Evolutionary conservation across 2,329 filamentous ascomycete species (phyloP).

Genomic region (Sodiomyces alkalinus): DNA sequence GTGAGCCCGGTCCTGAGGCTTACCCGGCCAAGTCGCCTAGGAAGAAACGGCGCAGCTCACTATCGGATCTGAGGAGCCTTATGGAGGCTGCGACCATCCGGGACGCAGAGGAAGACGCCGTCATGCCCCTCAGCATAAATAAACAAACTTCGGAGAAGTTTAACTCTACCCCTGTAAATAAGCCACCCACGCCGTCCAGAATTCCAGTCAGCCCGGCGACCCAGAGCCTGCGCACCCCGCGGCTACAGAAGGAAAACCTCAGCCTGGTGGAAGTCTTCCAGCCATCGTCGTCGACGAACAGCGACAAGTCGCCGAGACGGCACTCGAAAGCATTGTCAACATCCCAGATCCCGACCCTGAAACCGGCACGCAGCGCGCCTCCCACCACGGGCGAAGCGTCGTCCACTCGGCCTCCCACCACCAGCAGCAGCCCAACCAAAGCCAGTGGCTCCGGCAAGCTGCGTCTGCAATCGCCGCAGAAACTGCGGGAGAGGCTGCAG

Average conservation of each 20-base stretch:
- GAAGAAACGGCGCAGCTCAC: conserved; percentile 78
- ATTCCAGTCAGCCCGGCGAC: conserved; percentile 35
- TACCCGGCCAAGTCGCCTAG: conserved; percentile 28
- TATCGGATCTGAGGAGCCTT: conserved; percentile 67
- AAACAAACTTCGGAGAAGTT: conserved; percentile 40
- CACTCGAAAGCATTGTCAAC: conserved; percentile 37
- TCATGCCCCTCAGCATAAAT: conserved; percentile 35
- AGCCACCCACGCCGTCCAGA: conserved; percentile 30
- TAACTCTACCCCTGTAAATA: conserved; percentile 34
- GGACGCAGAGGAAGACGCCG: conserved; percentile 18
- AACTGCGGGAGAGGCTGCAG: conserved; percentile 71
- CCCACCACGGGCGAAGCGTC: conserved; percentile 10
- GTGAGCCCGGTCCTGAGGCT: conserved; percentile 35
- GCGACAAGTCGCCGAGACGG: conserved; percentile 4
- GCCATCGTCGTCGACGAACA: conserved; percentile 2
- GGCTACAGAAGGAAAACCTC: conserved; percentile 32
- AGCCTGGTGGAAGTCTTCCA: conserved; percentile 6
- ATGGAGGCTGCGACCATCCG: conserved; percentile 45
- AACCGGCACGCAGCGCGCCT: conserved; percentile 17
- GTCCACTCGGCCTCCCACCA: conserved; percentile 13
- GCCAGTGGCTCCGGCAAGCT: conserved; percentile 34
- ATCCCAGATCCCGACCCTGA: conserved; percentile 39
- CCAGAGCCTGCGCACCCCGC: conserved; percentile 23
- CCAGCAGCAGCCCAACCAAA: conserved; percentile 23
- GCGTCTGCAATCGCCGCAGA: conserved; percentile 56